Base-by-base conservation (phyloP, 805 yeast genomes). In the Ogataea populi-albae region DNA sequence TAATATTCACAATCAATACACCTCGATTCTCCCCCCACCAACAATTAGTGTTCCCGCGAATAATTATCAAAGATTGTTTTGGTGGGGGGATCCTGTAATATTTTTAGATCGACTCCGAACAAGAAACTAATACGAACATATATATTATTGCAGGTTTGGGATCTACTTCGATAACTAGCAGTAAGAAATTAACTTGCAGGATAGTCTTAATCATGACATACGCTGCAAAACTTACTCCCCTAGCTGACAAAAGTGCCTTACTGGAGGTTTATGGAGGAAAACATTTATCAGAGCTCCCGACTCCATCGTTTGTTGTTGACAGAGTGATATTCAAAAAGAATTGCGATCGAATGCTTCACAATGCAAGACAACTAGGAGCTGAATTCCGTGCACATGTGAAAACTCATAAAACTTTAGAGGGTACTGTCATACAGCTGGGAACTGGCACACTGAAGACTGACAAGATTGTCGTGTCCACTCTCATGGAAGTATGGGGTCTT, bases 341-440 rank as follows among this genome's bases (percentile, higher is more conserved):
- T 50, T 68, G 78, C 43, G 59, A 58, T 8, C 55, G 55, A 20
- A 77, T 79, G 85, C 62, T 76, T 7, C 47, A 50, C 4, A 67
- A 66, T 37, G 74, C 79, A 0, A 34, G 43, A 2, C 51, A 53
- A 1, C 49, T 78, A 8, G 45, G 49, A 18, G 54, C 50, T 3
- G 63, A 57, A 14, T 82, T 83, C 54, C 65, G 94, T 40, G 81
- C 84, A 3, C 88, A 83, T 53, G 77, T 84, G 16, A 84, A 84
- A 57, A 85, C 93, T 0, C 88, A 81, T 55, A 84, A 85, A 55
- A 71, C 84, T 1, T 45, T 65, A 7, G 82, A 79, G 46, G 88
- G 85, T 5, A 63, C 78, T 3, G 47, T 56, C 16, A 54, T 72
- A 26, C 84, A 80, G 58, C 54, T 80, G 52, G 81, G 75, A 1